phyloP scores from a whole-genome alignment of 2,329 filamentous ascomycete genomes.

The Colletotrichum simmondsii region DNA sequence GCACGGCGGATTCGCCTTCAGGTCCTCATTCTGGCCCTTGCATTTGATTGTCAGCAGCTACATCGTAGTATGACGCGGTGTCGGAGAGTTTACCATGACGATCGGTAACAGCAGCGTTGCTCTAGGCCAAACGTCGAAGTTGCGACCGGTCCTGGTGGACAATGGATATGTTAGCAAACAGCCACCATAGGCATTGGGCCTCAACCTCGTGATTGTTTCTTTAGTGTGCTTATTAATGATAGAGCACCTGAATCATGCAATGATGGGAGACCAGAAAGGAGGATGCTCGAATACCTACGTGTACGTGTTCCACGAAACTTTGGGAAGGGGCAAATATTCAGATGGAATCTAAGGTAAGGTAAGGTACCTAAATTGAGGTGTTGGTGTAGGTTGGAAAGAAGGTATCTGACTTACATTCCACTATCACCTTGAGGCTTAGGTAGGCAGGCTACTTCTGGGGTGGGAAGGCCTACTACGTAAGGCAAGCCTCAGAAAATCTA shows the following conservation, averaged over 20 bases:
- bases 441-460: not conserved
- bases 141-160: not conserved
- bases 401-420: not conserved
- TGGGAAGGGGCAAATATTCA: not conserved
- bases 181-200: not conserved
- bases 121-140: not conserved
- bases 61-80: not conserved
- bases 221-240: not conserved
- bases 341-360: not conserved
- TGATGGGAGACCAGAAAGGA: not conserved
- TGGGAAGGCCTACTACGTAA: not conserved
- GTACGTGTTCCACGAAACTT: not conserved
- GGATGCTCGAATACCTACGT: not conserved
- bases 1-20: slow-evolving; percentile 82
- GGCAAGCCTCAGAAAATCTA: slow-evolving; percentile 5
- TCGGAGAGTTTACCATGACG: slow-evolving; percentile 1
- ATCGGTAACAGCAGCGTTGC: not conserved
- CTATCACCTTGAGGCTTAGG: not conserved
- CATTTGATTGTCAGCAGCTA: not conserved
- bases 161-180: not conserved
- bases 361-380: not conserved
- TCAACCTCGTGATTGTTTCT: not conserved
- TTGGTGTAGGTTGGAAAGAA: not conserved
- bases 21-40: slow-evolving; percentile 69
- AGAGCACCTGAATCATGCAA: not conserved